These are phyloP conservation scores for Coemansia sp. DNA, from an alignment of 192 early-diverging fungal genomes.

Conservation along the genomic window DNA sequence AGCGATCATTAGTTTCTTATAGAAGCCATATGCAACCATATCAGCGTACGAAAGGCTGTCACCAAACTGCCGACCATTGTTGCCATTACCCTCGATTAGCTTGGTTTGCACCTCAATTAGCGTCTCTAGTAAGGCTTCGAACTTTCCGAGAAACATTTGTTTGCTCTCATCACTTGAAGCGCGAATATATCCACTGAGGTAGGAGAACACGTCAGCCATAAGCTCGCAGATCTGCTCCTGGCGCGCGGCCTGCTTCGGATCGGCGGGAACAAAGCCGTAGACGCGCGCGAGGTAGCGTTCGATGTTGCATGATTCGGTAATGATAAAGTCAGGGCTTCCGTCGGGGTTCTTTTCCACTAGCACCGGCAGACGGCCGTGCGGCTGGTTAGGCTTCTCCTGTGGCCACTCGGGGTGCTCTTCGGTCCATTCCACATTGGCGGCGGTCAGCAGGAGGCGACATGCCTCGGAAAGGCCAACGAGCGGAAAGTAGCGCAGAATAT, in stretches of 20 bases:
- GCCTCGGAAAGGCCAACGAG: constrained; percentile 21
- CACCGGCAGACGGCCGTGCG: constrained; percentile 54
- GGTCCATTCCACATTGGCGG: constrained; percentile 33
- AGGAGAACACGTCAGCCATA: constrained; percentile 1
- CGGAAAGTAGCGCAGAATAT: constrained; percentile 38
- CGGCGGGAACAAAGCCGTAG: constrained; percentile 35
- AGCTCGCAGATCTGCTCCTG: constrained; percentile 40
- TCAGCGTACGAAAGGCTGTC: constrained; percentile 48
- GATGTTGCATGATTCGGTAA: constrained; percentile 49
- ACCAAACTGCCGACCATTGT: constrained; percentile 54
- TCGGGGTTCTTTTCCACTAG: constrained; percentile 45
- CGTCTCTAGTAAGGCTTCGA: constrained; percentile 11
- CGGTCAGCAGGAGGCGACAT: constrained; percentile 44
- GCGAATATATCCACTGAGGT: background rate
- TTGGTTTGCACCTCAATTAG: constrained; percentile 31
- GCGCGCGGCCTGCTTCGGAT: constrained; percentile 26
- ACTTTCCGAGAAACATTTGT: background rate
- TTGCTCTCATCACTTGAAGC: background rate
- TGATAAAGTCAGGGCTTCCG: constrained; percentile 23
- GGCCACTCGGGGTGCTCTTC: constrained; percentile 53
- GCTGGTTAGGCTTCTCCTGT: constrained; percentile 45
- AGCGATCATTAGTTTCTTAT: constrained; percentile 9
- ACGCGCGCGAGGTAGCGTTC: constrained; percentile 53
- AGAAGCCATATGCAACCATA: constrained; percentile 18
- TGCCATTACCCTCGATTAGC: constrained; percentile 50